Percentiles rank a stretch among this genome's conserved stretches.
Conservation (phyloP, 495 filamentous ascomycete species). For the Cercophora samala region DNA sequence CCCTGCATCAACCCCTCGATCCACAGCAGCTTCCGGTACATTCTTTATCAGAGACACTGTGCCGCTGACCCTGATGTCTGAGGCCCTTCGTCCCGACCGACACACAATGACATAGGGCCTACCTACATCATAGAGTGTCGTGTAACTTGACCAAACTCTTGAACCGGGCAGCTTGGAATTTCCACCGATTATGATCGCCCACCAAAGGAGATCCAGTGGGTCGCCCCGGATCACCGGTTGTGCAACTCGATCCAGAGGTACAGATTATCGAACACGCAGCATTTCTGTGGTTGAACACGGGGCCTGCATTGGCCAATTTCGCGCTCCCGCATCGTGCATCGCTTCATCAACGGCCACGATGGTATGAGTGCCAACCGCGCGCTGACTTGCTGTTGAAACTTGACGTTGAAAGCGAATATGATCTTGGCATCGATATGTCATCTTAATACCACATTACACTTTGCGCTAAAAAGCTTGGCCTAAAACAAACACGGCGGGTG, state of each 20-base stretch:
- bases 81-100: neutral
- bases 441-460: neutral
- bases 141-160: neutral
- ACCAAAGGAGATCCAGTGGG: neutral
- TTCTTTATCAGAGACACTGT: constrained; percentile 9
- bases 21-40: constrained; percentile 7
- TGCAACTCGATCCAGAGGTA: constrained; percentile 3
- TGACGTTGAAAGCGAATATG: neutral
- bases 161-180: neutral
- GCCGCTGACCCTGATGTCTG: neutral
- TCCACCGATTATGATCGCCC: neutral
- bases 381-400: neutral
- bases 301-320: neutral
- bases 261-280: too few relatives aligned
- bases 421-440: constrained; percentile 11
- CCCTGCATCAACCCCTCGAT: neutral
- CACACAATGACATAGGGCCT: neutral
- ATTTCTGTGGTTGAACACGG: too few relatives aligned
- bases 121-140: neutral
- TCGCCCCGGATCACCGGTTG: constrained; percentile 3
- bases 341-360: neutral
- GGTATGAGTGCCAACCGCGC: too few relatives aligned
- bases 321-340: neutral
- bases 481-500: neutral
- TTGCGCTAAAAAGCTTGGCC: constrained; percentile 15